Evolutionary conservation across 225 moss, liverwort and hornwort genomes (phyloP), one percentile per base, ranked within the genome.

Genomic region (Marchantia paleacea): DNA sequence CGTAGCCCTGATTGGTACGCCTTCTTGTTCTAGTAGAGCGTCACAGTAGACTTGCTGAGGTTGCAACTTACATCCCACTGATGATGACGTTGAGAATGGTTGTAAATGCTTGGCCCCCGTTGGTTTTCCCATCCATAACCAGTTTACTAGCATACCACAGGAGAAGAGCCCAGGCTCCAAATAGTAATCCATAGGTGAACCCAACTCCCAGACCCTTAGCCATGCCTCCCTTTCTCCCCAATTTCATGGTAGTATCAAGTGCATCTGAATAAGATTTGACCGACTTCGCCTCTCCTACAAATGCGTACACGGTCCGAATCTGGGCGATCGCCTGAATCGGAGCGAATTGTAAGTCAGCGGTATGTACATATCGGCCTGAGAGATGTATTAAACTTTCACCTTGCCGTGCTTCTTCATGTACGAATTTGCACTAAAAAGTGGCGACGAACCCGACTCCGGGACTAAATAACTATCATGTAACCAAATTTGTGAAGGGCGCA

Each of bases 51-150:
- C 26, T 66, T 26, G 29, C 4, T 66, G 66, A 66, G 66, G 16
- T 73, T 22, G 73, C 22, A 69, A 80, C 89, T 80, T 92, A 96
- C 96, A 96, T 90, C 77, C 96, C 96, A 77, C 91, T 92, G 24
- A 94, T 92, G 78, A 96, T 92, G 10, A 92, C 96, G 78, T 96
- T 96, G 85, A 96, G 87, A 66, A 96, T 96, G 52, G 96, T 96
- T 57, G 94, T 94, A 80, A 96, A 96, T 55, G 94, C 92, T 83
- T 96, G 89, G 69, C 96, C 96, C 53, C 94, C 96, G 22, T 86
- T 94, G 19, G 92, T 90, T 20, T 75, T 84, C 31, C 90, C 92
- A 28, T 72, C 85, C 85, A 94, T 86, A 57, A 94, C 92, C 63
- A 97, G 89, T 55, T 85, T 87, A 80, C 92, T 93, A 28, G 94